Evolutionary conservation across 2,329 filamentous ascomycete species (phyloP).

Genomic region (Ophioceras dolichostomum): DNA sequence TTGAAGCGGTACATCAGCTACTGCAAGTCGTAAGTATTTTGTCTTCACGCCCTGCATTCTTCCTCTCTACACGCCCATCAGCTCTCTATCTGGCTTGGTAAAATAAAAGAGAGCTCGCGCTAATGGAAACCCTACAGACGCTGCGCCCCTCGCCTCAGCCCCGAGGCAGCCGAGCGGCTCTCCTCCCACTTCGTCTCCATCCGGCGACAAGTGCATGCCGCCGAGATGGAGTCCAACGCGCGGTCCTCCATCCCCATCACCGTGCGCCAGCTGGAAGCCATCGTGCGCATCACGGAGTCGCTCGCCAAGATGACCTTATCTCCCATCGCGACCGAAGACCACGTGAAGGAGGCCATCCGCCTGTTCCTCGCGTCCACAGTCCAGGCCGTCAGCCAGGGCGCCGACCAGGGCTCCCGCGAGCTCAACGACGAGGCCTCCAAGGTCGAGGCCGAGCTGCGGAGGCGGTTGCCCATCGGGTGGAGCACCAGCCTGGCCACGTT

Average conservation of each 20-base stretch:
- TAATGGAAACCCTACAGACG: no score
- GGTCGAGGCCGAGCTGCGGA: constrained; percentile 79
- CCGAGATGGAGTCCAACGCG: constrained; percentile 79
- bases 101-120: no score
- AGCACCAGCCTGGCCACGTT: constrained; percentile 81
- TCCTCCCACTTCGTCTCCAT: constrained; percentile 97
- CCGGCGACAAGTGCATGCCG: constrained; percentile 81
- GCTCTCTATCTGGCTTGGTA: no score
- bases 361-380: constrained; percentile 95
- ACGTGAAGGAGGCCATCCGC: constrained; percentile 95
- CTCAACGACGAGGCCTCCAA: constrained; percentile 81
- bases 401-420: constrained; percentile 68
- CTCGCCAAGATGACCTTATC: constrained; percentile 84
- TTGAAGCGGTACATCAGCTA: constrained; percentile 97
- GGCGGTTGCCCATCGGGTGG: constrained; percentile 87
- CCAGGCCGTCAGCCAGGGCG: constrained; percentile 86
- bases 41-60: neutral
- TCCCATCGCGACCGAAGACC: constrained; percentile 74
- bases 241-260: constrained; percentile 95
- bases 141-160: constrained; percentile 81
- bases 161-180: constrained; percentile 88
- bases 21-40: constrained; percentile 73
- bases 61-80: constrained; percentile 12
- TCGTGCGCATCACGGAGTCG: constrained; percentile 93
- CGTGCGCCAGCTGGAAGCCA: constrained; percentile 90